Evolutionary conservation across 2,329 filamentous ascomycete species (phyloP).

Genomic region (Cytospora leucostoma): DNA sequence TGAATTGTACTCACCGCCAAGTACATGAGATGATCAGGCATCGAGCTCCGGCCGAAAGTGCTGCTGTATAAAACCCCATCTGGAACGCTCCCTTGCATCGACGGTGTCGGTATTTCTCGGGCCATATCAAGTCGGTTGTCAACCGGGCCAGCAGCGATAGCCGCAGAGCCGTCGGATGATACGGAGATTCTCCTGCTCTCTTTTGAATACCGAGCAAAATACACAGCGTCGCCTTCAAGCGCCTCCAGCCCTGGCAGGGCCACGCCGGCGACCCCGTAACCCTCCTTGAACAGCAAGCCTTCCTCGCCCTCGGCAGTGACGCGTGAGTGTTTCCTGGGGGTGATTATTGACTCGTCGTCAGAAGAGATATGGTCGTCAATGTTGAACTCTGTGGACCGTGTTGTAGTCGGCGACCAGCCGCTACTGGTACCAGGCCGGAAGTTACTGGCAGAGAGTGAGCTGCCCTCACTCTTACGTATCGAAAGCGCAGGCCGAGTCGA

Average conservation of each 20-base stretch:
- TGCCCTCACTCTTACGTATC: constrained; percentile 17
- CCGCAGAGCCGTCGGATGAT: constrained; percentile 10
- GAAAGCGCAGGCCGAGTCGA: constrained; percentile 30
- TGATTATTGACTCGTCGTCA: constrained; percentile 40
- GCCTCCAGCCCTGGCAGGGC: constrained; percentile 41
- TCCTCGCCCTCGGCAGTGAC: constrained; percentile 39
- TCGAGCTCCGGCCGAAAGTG: constrained; percentile 11
- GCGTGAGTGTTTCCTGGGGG: constrained; percentile 11
- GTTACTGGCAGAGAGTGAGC: constrained; percentile 26
- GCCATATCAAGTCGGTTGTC: constrained; percentile 1
- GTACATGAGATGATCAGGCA: neutral
- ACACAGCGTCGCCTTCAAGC: neutral
- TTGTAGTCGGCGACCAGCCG: constrained; percentile 20
- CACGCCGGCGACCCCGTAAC: constrained; percentile 39
- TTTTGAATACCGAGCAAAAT: neutral
- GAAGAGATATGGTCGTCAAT: constrained; percentile 44
- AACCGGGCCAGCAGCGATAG: constrained; percentile 11
- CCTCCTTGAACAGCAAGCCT: constrained; percentile 40
- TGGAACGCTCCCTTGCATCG: constrained; percentile 4
- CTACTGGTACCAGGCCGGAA: constrained; percentile 19
- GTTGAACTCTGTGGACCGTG: constrained; percentile 34
- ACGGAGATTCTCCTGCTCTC: neutral
- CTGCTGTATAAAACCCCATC: neutral
- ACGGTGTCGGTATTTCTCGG: neutral
- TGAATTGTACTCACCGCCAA: neutral